These are phyloP conservation scores for Leishmania gerbilli DNA, from an alignment of 208 protist species.

Conservation along the genomic window DNA sequence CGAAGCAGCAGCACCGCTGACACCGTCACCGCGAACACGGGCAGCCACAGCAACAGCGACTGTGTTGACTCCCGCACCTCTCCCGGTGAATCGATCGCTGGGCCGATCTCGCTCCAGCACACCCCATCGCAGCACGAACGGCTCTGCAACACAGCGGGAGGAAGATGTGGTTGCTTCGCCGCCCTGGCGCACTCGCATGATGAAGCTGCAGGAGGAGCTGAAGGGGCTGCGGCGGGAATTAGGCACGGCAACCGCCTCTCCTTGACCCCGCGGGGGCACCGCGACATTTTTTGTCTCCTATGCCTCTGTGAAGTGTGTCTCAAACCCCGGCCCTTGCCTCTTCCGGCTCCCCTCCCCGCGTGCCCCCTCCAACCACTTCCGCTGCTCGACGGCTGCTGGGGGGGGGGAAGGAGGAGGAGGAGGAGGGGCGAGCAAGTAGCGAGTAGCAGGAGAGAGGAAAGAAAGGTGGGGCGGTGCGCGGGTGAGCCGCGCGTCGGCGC, in stretches of 20 bases:
- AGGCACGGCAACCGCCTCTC: not conserved
- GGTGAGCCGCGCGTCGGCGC: not conserved
- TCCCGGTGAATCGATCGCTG: constrained; percentile 2
- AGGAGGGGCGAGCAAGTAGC: not conserved
- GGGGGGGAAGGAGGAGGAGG: not conserved
- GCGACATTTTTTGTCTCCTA: not conserved
- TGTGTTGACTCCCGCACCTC: not conserved
- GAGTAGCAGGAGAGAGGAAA: not conserved
- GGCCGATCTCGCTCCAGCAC: constrained; percentile 12
- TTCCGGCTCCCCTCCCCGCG: not conserved
- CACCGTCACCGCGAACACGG: not conserved
- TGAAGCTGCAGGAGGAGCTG: constrained; percentile 54
- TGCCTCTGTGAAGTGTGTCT: not conserved
- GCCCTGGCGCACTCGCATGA: constrained; percentile 57
- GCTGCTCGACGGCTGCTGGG: not conserved
- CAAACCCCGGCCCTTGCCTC: not conserved
- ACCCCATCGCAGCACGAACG: constrained; percentile 14
- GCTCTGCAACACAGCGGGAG: not conserved
- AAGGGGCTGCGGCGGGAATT: constrained; percentile 51
- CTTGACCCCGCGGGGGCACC: not conserved
- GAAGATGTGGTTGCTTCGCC: constrained; percentile 10
- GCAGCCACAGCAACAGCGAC: not conserved
- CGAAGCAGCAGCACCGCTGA: constrained; percentile 3
- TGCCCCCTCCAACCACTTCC: not conserved
- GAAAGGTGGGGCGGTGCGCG: not conserved